Percentiles rank a stretch among this genome's conserved stretches.
Evolutionary conservation across 345 rosid species (phyloP).

Genomic region (Capsella bursapastoris): DNA sequence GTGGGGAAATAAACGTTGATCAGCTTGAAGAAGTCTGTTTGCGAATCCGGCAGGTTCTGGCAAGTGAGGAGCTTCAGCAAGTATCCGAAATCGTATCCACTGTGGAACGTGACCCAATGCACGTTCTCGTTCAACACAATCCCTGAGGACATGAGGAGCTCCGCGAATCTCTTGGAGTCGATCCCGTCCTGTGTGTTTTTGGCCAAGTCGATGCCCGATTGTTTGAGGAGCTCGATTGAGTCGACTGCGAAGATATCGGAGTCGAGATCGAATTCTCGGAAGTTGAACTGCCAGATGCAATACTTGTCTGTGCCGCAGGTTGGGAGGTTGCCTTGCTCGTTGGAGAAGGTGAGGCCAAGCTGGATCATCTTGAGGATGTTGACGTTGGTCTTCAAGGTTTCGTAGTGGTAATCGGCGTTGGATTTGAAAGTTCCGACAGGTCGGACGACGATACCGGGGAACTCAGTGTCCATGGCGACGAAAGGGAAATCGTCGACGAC

Average conservation of each 20-base stretch:
- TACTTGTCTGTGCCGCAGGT: slow-evolving; percentile 73
- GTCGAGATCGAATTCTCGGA: slow-evolving; percentile 64
- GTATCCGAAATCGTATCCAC: slow-evolving; percentile 95
- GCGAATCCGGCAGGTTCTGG: slow-evolving; percentile 64
- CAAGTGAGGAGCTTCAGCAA: slow-evolving; percentile 82
- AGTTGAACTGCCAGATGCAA: slow-evolving; percentile 94
- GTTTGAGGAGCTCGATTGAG: slow-evolving; percentile 75
- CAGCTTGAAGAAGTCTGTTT: slow-evolving; percentile 63
- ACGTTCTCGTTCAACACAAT: slow-evolving; percentile 78
- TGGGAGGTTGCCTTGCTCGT: slow-evolving; percentile 80
- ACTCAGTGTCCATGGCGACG: slow-evolving; percentile 94
- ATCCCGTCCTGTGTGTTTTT: slow-evolving; percentile 70
- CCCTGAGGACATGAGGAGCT: slow-evolving; percentile 86
- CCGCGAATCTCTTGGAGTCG: slow-evolving; percentile 67
- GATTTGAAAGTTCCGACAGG: slow-evolving; percentile 78
- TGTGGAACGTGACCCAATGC: slow-evolving; percentile 91
- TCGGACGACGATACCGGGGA: slow-evolving; percentile 77
- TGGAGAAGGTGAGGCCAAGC: slow-evolving; percentile 82
- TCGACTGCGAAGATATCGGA: slow-evolving; percentile 74
- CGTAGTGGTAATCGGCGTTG: slow-evolving; percentile 69
- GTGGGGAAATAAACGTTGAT: slow-evolving; percentile 74
- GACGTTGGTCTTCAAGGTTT: slow-evolving; percentile 76
- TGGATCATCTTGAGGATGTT: slow-evolving; percentile 83
- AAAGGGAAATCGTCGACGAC: slow-evolving; percentile 76
- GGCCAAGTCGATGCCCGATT: slow-evolving; percentile 75